These are phyloP conservation scores for Dillenia suffruticosa DNA, from an alignment of 164 flowering plant genomes.

Conservation along the genomic window DNA sequence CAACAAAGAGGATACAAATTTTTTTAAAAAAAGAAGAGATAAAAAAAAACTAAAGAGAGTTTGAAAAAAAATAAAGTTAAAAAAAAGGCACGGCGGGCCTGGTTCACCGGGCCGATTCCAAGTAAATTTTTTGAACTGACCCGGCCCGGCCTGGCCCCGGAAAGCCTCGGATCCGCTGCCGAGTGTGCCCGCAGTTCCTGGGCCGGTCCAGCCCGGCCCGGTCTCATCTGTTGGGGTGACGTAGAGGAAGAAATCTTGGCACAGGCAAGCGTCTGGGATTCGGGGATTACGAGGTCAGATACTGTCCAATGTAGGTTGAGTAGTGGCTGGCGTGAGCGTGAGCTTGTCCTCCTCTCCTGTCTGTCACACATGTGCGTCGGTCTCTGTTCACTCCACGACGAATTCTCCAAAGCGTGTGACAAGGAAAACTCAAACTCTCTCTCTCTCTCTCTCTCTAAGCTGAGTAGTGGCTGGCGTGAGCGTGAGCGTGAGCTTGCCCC, in stretches of 20 bases:
- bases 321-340: conserved; percentile 42
- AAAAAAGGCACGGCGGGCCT: too few species aligned
- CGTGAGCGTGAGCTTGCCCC: conserved; percentile 41
- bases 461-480: conserved; percentile 40
- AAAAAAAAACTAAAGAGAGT: too few species aligned
- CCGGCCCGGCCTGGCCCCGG: too few species aligned
- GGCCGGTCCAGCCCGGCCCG: too few species aligned
- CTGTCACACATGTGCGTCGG: conserved; percentile 51
- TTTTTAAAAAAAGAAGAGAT: too few species aligned
- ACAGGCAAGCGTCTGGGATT: conserved; percentile 21
- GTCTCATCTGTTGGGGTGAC: not conserved
- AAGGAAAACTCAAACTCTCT: not conserved
- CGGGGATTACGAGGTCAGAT: conserved; percentile 36
- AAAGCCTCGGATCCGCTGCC: too few species aligned
- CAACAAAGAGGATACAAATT: too few species aligned
- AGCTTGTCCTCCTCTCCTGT: conserved; percentile 8
- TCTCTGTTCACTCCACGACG: conserved; percentile 7
- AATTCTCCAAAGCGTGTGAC: conserved; percentile 12
- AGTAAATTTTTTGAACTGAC: conserved; percentile 8
- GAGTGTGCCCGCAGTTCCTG: too few species aligned
- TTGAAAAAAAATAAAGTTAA: too few species aligned
- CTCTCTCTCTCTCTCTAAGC: not conserved
- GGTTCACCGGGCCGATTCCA: not conserved
- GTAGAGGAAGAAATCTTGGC: not conserved
- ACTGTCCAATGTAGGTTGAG: conserved; percentile 1